Percentiles rank a stretch among this genome's conserved stretches.
Conservation (phyloP, 192 early-diverging fungal species). For the Coemansia sp. region DNA sequence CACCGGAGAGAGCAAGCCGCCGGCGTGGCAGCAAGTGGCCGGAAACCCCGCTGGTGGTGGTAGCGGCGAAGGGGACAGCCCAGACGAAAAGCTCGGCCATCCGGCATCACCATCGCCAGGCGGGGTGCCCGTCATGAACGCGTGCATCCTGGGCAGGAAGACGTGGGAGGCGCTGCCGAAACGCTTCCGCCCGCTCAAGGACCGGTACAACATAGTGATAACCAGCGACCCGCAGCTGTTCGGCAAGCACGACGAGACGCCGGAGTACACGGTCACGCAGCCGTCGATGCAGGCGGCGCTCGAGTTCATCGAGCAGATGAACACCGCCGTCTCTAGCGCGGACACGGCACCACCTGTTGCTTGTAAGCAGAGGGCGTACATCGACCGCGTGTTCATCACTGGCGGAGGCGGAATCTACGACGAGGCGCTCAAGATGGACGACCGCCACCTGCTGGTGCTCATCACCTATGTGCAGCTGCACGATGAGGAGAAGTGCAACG, state of each 20-base stretch:
- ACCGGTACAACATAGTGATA: conserved; percentile 84
- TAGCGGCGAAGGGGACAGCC: not conserved
- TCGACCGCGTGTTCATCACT: conserved; percentile 70
- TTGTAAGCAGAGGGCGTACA: not conserved
- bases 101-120: not conserved
- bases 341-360: not conserved
- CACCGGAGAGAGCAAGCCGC: not conserved
- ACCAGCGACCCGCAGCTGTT: conserved; percentile 62
- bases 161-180: conserved; percentile 93
- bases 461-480: conserved; percentile 66
- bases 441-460: conserved; percentile 61
- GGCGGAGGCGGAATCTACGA: conserved; percentile 79
- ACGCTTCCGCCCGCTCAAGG: conserved; percentile 74
- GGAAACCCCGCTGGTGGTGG: no score
- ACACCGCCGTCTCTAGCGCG: not conserved
- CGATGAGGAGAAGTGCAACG: conserved; percentile 66
- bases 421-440: conserved; percentile 61
- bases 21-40: no score
- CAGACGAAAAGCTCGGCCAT: not conserved
- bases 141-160: conserved; percentile 88
- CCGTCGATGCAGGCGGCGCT: conserved; percentile 44
- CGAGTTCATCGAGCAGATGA: conserved; percentile 46
- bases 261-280: conserved; percentile 13
- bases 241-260: conserved; percentile 18
- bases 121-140: conserved; percentile 57